Base-by-base conservation (phyloP, 352 stramenopile genomes). In the Globisporangium parvum region DNA sequence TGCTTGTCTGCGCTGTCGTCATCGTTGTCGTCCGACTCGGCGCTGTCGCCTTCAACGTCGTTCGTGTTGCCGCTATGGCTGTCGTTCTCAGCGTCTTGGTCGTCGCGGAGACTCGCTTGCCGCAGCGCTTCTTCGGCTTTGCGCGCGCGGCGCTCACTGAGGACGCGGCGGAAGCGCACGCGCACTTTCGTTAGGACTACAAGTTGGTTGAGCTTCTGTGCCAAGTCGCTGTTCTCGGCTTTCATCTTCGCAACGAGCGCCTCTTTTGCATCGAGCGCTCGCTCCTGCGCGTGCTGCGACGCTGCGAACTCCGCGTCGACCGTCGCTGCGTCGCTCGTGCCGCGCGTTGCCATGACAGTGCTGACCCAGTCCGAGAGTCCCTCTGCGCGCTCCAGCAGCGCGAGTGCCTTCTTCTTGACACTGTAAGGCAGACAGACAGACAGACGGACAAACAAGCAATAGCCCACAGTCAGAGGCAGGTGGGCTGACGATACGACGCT, bases 391-490 rank as follows among this genome's bases (percentile, higher is more conserved):
- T 89, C 71, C n/a, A 93, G 60, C 39, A 91, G 52, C 26, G 78
- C 69, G 6, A 90, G 67, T n/a, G 83, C 83, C 67, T 91, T 93
- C 23, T 82, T 73, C 51, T 87, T 86, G 1, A 93, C 67, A 55
- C 73, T 82, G 33, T 17, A 53, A 50, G 3, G 53, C 17, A 17
- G 15, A 33, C 41, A 39, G 12, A 47, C 6, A 50, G 23, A 44
- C 18, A 21, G 44, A 35, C 26, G 0, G 26, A 48, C 20, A 31
- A 11, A 33, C 35, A 47, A 20, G 24, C 6, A 44, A 11, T n/a
- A 42, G 37, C 37, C 4, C 37, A 11, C 17, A 41, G 26, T 28
- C 26, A 28, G 26, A 28, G 2, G 26, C 5, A 5, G 26, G 26
- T 28, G 5, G 26, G 26, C 26, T 28, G 26, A 5, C 5, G 37